Percentiles rank a stretch among this genome's conserved stretches.
Evolutionary conservation across 805 yeast species (phyloP).

Genomic region (Yarrowia keelungensis): DNA sequence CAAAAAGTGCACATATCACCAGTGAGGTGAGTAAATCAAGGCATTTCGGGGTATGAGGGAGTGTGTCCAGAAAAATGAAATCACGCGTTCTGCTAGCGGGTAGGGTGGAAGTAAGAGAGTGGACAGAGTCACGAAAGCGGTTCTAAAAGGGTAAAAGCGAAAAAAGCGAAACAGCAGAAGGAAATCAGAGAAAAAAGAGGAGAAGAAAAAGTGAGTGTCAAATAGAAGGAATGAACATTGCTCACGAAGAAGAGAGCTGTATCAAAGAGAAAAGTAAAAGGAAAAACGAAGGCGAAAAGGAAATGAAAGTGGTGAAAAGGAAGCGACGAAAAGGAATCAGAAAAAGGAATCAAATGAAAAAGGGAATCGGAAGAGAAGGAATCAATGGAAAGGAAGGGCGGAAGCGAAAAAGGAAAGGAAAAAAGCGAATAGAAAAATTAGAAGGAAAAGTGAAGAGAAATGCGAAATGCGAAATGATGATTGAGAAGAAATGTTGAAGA

Average conservation of each 20-base stretch:
- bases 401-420: not conserved
- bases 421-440: not conserved
- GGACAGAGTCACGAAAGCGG: too few species aligned
- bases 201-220: not conserved
- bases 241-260: too few species aligned
- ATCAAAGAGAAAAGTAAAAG: not conserved
- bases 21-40: not conserved
- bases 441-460: not conserved
- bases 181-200: not conserved
- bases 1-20: too few species aligned
- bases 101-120: not conserved
- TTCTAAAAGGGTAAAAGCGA: not conserved
- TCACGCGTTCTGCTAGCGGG: constrained; percentile 5
- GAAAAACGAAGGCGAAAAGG: not conserved
- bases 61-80: not conserved
- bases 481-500: too few species aligned
- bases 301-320: not conserved
- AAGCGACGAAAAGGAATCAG: not conserved
- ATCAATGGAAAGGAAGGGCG: too few species aligned
- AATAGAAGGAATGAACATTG: not conserved
- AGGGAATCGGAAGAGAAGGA: not conserved
- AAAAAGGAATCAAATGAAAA: not conserved
- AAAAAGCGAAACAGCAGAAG: not conserved
- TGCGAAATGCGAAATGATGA: too few species aligned
- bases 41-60: not conserved